These are phyloP conservation scores for Yamadazyma triangularis DNA, from an alignment of 1,139 yeast species.

Conservation along the genomic window DNA sequence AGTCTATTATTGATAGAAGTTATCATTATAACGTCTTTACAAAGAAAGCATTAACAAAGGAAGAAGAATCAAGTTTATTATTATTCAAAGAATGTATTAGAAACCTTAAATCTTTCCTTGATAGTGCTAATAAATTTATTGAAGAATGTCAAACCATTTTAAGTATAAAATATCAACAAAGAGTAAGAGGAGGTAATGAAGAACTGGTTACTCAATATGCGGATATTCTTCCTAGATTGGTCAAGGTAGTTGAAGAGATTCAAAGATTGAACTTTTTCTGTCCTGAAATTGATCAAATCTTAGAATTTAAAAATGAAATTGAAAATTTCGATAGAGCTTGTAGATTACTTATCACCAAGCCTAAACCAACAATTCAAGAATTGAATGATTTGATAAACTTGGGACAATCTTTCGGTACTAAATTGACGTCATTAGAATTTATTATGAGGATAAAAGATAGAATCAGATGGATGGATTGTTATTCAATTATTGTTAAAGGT, in stretches of 20 bases:
- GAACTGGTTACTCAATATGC: slow-evolving; percentile 9
- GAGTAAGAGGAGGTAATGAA: slow-evolving; percentile 30
- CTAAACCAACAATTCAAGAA: slow-evolving; percentile 28
- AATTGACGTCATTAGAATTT: slow-evolving; percentile 46
- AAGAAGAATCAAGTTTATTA: slow-evolving; percentile 8
- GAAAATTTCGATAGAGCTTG: slow-evolving; percentile 51
- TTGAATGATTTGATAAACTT: slow-evolving; percentile 44
- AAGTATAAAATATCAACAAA: slow-evolving; percentile 47
- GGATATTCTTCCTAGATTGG: slow-evolving; percentile 18
- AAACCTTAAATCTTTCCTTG: slow-evolving; percentile 41
- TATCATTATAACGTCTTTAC: not conserved
- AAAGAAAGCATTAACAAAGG: not conserved
- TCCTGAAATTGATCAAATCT: slow-evolving; percentile 57
- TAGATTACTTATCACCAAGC: slow-evolving; percentile 28
- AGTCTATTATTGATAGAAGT: slow-evolving; percentile 11
- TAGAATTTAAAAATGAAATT: slow-evolving; percentile 52
- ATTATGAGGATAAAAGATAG: slow-evolving; percentile 47
- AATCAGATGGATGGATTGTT: slow-evolving; percentile 45
- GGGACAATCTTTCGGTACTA: slow-evolving; percentile 59
- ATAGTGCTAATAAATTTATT: slow-evolving; percentile 46
- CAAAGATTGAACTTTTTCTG: slow-evolving; percentile 48
- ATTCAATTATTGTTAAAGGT: slow-evolving; percentile 30
- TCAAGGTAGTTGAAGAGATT: slow-evolving; percentile 41
- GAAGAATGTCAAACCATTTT: slow-evolving; percentile 54
- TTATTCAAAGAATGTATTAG: slow-evolving; percentile 20